phyloP scores from a whole-genome alignment of 768 basidiomycete species.

The Lanmaoa pseudosensibilis region DNA sequence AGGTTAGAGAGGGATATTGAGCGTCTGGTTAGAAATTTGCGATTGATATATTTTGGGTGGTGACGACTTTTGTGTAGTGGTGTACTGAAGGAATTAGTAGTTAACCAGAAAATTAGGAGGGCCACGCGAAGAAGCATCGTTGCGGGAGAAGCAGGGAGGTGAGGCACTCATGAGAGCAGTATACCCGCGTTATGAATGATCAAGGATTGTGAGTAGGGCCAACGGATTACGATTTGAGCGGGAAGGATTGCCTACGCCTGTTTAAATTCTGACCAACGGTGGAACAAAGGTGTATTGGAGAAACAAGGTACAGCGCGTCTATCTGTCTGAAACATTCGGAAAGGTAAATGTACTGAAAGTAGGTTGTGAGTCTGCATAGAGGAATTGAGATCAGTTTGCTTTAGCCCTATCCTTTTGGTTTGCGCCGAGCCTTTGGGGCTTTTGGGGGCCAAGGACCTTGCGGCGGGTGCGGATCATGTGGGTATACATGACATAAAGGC shows the following conservation, averaged over 20 bases:
- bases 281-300: slow-evolving; percentile 23
- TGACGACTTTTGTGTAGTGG: slow-evolving; percentile 10
- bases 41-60: not conserved
- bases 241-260: not conserved
- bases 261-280: slow-evolving; percentile 7
- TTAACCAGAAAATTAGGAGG: slow-evolving; percentile 11
- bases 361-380: not conserved
- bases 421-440: slow-evolving; percentile 33
- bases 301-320: not conserved
- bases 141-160: not conserved
- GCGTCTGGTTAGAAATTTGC: not conserved
- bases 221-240: slow-evolving; percentile 8
- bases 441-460: slow-evolving; percentile 48
- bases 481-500: slow-evolving; percentile 54
- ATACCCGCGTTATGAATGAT: not conserved
- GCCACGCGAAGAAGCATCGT: slow-evolving; percentile 13
- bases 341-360: not conserved
- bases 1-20: not conserved
- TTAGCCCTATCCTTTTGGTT: slow-evolving; percentile 35
- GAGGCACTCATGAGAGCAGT: not conserved
- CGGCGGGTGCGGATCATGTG: slow-evolving; percentile 60
- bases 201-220: slow-evolving; percentile 11
- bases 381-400: slow-evolving; percentile 8
- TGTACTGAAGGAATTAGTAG: slow-evolving; percentile 1
- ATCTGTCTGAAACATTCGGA: not conserved